These are phyloP conservation scores for Elsinoe fawcettii DNA, from an alignment of 2,329 filamentous ascomycete genomes.

Conservation along the genomic window DNA sequence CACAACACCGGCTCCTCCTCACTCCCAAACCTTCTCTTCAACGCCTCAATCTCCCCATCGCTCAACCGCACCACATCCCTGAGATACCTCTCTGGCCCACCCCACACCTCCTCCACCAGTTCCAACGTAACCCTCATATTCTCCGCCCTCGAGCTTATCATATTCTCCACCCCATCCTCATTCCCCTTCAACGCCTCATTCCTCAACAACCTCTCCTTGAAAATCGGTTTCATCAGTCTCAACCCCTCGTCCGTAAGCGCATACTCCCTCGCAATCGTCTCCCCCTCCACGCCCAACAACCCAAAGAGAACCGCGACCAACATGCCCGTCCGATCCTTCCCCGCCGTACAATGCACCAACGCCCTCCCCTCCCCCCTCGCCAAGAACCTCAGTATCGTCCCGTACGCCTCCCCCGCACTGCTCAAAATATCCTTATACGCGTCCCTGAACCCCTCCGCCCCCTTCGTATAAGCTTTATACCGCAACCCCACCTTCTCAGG, in stretches of 20 bases:
- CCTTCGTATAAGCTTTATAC: constrained; percentile 53
- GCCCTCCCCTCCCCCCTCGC: constrained; percentile 37
- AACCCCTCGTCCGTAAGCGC: constrained; percentile 57
- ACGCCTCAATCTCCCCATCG: constrained; percentile 45
- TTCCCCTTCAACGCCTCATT: constrained; percentile 46
- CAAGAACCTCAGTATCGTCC: constrained; percentile 55
- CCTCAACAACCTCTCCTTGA: constrained; percentile 46
- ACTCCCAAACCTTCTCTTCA: constrained; percentile 42
- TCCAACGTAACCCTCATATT: constrained; percentile 46
- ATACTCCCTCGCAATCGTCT: constrained; percentile 60
- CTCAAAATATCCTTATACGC: constrained; percentile 57
- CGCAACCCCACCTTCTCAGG: constrained; percentile 56
- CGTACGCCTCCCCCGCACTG: constrained; percentile 46
- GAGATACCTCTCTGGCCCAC: constrained; percentile 58
- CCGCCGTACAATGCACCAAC: constrained; percentile 66
- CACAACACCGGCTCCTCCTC: constrained; percentile 12
- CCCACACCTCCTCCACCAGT: constrained; percentile 53
- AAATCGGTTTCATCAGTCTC: constrained; percentile 34
- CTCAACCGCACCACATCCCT: constrained; percentile 50
- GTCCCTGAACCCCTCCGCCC: constrained; percentile 51
- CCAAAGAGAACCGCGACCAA: constrained; percentile 58
- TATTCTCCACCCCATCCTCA: constrained; percentile 35
- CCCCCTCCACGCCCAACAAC: constrained; percentile 54
- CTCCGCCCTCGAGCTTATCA: constrained; percentile 39
- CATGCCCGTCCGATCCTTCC: constrained; percentile 70